Evolutionary conservation across 352 stramenopile genomes (phyloP).

Genomic region (Plasmopara muralis): DNA sequence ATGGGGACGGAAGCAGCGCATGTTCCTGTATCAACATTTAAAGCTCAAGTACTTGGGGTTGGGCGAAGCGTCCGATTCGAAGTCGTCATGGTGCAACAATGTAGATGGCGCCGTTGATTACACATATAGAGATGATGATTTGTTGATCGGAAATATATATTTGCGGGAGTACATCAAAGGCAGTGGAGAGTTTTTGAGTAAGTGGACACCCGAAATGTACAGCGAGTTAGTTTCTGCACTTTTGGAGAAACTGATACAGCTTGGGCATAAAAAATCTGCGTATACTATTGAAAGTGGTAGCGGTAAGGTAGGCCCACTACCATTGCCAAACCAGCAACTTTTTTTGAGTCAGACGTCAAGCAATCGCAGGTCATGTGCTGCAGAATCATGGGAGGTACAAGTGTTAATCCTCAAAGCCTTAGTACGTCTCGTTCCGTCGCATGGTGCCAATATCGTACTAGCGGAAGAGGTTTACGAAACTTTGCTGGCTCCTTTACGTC

Average conservation of each 20-base stretch:
- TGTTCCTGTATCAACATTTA: slow-evolving; percentile 51
- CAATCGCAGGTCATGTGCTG: slow-evolving; percentile 18
- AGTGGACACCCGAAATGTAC: slow-evolving; percentile 74
- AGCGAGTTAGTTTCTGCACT: slow-evolving; percentile 53
- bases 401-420: slow-evolving; percentile 75
- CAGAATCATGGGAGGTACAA: slow-evolving; percentile 70
- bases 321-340: slow-evolving; percentile 10
- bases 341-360: slow-evolving; percentile 14
- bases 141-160: slow-evolving; percentile 81
- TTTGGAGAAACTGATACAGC: slow-evolving; percentile 43
- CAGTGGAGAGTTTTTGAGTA: slow-evolving; percentile 67
- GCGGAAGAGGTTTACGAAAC: slow-evolving; percentile 50
- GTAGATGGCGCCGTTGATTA: slow-evolving; percentile 16
- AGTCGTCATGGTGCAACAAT: slow-evolving; percentile 12
- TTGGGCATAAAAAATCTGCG: slow-evolving; percentile 47
- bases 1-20: slow-evolving; percentile 56
- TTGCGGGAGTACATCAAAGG: slow-evolving; percentile 74
- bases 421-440: slow-evolving; percentile 45
- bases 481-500: slow-evolving; percentile 51
- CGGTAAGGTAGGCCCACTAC: slow-evolving; percentile 4
- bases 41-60: slow-evolving; percentile 57
- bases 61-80: slow-evolving; percentile 13
- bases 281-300: slow-evolving; percentile 29
- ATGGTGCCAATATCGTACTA: slow-evolving; percentile 51
- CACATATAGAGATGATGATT: slow-evolving; percentile 41